Base-by-base conservation (phyloP, 2,329 filamentous ascomycete species). In the Graphilbum fragrans region DNA sequence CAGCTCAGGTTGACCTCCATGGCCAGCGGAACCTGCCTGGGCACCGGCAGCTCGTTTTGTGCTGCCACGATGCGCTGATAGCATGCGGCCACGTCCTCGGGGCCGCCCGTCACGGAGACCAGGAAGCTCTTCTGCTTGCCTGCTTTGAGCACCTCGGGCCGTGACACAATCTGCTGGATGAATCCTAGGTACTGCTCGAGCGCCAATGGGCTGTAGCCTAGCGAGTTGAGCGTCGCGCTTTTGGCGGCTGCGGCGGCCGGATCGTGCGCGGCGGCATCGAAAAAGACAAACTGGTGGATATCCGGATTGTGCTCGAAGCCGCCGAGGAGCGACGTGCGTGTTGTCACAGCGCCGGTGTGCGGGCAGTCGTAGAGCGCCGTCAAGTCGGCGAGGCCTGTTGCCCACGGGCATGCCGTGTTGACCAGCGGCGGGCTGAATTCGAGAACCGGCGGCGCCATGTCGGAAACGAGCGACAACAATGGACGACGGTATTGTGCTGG, bases 1-100 rank as follows among this genome's bases (percentile, higher is more conserved):
- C 84, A 88, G 25, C 75, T 82, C 23, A 88, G 71, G 54, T 90
- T 90, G 52, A 88, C 66, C 58, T 90, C 84, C 65, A 87, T 74
- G 17, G 77, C 77, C 1, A 85, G 62, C 2, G 67, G 65, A 48
- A 76, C 47, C 20, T 31, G n/a, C 10, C 19, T 7, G 12, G 37
- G 5, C 22, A 23, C 39, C 1, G 53, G 49, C n/a, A 67, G 44
- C 4, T 64, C 20, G 21, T 37, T 4, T 54, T 64, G 67, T 45
- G 46, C 52, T 37, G 21, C 44, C 44, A 55, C 56, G 45, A 82
- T 69, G 14, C 62, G 58, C 1, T 49, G 46, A 53, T 82, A 80
- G 59, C 76, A 79, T 42, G 60, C 49, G 0, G 62, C 60, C 0
- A 86, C 67, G 11, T 83, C 75, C 0, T 62, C 53, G 0, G 73